These are phyloP conservation scores for Sclerotinia minor DNA, from an alignment of 2,329 filamentous ascomycete species.

Conservation along the genomic window DNA sequence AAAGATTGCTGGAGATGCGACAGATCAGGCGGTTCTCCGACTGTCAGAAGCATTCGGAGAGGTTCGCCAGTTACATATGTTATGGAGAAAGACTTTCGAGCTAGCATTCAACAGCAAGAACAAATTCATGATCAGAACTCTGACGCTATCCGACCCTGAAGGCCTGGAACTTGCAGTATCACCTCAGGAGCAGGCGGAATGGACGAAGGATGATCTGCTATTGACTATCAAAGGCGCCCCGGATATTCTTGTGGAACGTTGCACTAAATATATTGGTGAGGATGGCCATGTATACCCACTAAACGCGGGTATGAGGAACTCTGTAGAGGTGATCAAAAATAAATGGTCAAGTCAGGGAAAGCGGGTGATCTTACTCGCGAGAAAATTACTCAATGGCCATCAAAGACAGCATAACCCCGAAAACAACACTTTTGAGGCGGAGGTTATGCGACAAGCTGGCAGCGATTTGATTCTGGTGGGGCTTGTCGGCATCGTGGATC, in stretches of 20 bases:
- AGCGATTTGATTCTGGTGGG: slow-evolving; percentile 53
- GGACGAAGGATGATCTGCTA: slow-evolving; percentile 39
- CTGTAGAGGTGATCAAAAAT: slow-evolving; percentile 61
- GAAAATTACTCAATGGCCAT: slow-evolving; percentile 46
- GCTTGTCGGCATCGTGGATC: slow-evolving; percentile 57
- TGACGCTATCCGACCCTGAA: slow-evolving; percentile 49
- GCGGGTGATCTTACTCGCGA: slow-evolving; percentile 64
- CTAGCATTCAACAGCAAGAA: slow-evolving; percentile 79
- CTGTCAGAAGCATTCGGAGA: slow-evolving; percentile 65
- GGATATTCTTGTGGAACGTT: slow-evolving; percentile 67
- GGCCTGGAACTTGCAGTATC: slow-evolving; percentile 27
- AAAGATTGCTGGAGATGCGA: slow-evolving; percentile 71
- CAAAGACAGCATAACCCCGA: slow-evolving; percentile 25
- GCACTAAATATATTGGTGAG: slow-evolving; percentile 56
- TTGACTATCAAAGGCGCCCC: slow-evolving; percentile 76
- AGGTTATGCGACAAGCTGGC: slow-evolving; percentile 54
- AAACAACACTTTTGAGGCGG: slow-evolving; percentile 52
- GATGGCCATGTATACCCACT: slow-evolving; percentile 56
- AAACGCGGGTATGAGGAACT: slow-evolving; percentile 45
- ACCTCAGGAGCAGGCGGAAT: slow-evolving; percentile 24
- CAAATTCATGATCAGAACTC: slow-evolving; percentile 72
- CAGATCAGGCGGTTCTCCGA: slow-evolving; percentile 70
- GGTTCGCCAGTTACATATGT: slow-evolving; percentile 57
- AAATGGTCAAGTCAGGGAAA: slow-evolving; percentile 66
- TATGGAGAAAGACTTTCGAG: slow-evolving; percentile 66